Evolutionary conservation across 345 rosid genomes (phyloP).

Genomic region (Trapa bicornis): DNA sequence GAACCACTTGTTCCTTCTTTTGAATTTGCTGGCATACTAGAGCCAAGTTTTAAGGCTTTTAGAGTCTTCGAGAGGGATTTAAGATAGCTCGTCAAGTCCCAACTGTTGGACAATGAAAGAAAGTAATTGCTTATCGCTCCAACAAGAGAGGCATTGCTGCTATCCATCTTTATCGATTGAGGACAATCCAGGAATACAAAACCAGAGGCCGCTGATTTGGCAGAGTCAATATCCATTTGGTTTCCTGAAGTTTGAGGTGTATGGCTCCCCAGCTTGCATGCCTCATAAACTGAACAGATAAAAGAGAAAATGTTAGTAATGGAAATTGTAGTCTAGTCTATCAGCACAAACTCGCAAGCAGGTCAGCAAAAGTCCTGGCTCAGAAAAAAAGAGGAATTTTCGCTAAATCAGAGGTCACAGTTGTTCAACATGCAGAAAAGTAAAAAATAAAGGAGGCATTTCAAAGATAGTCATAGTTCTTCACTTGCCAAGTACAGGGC

Average conservation of each 20-base stretch:
- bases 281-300: conserved; percentile 60
- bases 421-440: not conserved
- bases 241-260: conserved; percentile 68
- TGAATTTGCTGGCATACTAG: conserved; percentile 43
- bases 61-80: conserved; percentile 87
- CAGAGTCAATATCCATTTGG: conserved; percentile 72
- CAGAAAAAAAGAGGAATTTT: not conserved
- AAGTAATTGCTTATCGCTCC: conserved; percentile 98
- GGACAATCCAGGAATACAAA: conserved; percentile 93
- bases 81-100: conserved; percentile 92
- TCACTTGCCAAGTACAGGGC: not conserved
- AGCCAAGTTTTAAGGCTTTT: conserved; percentile 65
- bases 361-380: not conserved
- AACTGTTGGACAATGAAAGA: conserved; percentile 92
- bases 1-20: conserved; percentile 79
- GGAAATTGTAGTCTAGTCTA: not conserved
- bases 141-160: conserved; percentile 79
- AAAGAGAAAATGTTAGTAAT: not conserved
- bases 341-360: not conserved
- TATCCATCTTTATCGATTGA: conserved; percentile 95
- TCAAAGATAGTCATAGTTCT: not conserved
- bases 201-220: conserved; percentile 57
- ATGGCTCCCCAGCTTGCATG: conserved; percentile 91
- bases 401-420: not conserved
- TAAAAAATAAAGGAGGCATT: not conserved